Base-by-base conservation (phyloP, 2,329 filamentous ascomycete species). In the Clonostachys chloroleuca region DNA sequence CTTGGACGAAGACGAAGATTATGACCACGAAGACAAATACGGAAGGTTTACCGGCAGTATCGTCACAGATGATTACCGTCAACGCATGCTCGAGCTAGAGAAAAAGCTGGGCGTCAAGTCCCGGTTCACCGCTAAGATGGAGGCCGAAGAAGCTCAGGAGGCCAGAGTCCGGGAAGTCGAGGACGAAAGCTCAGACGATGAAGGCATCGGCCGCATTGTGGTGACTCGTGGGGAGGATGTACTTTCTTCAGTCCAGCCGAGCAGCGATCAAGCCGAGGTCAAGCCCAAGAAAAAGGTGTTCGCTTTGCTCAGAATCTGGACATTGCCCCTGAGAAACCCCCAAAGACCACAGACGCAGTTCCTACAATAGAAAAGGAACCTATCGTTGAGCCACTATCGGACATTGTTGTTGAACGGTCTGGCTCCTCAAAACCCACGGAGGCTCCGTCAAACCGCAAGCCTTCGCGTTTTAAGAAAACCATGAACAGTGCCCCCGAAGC, bases 21-120 rank as follows among this genome's bases (percentile, higher is more conserved):
- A 80, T n/a, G 86, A 89, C 45, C 81, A 85, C 12, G 86, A 94
- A 59, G 88, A 94, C 58, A 77, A 87, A 50, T 84, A 81, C 59
- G 92, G 92, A 5, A 83, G 89, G 44, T 87, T 80, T 16, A 92
- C 80, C 9, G 74, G 77, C 16, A 76, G 75, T 17, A 75, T 84
- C 12, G 68, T 96, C 45, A 82, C 81, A 14, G 83, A 90, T 40
- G 84, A 88, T 13, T 95, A 95, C 59, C 81, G 84, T 34, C 75
- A 80, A 55, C 80, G 89, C 55, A 97, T 99, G 94, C 77, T 87
- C 41, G 88, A 92, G 54, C 73, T 99, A 5, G 88, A 96, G 65
- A 76, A 85, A 60, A 86, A 83, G 52, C 75, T 96, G 1, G 77
- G 75, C n/a, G 78, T 84, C 52, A 78, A 71, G 52, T 73, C 73